A percentile compares a stretch with the other conserved stretches of the same genome.
Conservation (phyloP, 306 rosid species). For the Spatholobus suberectus region DNA sequence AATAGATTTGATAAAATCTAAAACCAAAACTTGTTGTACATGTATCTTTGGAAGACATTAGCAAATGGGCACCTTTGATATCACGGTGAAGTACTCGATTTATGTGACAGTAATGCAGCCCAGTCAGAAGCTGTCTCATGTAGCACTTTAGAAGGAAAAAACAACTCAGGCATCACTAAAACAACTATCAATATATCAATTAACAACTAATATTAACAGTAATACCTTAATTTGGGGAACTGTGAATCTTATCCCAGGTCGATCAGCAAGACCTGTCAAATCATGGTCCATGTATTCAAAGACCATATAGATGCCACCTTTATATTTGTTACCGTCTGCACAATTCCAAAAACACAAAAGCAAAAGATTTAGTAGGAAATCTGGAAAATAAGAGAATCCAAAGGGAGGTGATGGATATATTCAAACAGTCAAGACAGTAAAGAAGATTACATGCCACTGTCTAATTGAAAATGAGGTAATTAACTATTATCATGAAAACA, state of each 20-base stretch:
- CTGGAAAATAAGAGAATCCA: not conserved
- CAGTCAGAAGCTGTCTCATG: slow-evolving; percentile 75
- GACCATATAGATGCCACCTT: slow-evolving; percentile 82
- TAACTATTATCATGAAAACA: slow-evolving; percentile 5
- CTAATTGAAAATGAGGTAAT: not conserved
- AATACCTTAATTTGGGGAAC: slow-evolving; percentile 81
- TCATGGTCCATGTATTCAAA: slow-evolving; percentile 90
- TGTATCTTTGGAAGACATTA: slow-evolving; percentile 9
- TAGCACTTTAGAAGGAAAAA: slow-evolving; percentile 56
- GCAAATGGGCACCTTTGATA: slow-evolving; percentile 63
- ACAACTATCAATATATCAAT: not conserved
- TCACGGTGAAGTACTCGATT: slow-evolving; percentile 82
- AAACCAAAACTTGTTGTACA: slow-evolving; percentile 14
- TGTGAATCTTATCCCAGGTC: slow-evolving; percentile 79
- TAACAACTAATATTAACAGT: not conserved
- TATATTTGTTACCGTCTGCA: slow-evolving; percentile 65
- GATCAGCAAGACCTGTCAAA: slow-evolving; percentile 78
- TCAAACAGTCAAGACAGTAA: not conserved
- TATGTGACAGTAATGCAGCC: slow-evolving; percentile 75
- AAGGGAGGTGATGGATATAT: not conserved
- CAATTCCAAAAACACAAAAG: not conserved
- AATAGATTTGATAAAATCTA: not conserved
- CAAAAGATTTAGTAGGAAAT: not conserved
- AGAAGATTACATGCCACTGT: slow-evolving; percentile 9
- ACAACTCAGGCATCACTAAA: slow-evolving; percentile 11